A percentile compares a stretch with the other conserved stretches of the same genome.
Conservation (phyloP, 129 eudicot species). For the Scalesia atractyloides region DNA sequence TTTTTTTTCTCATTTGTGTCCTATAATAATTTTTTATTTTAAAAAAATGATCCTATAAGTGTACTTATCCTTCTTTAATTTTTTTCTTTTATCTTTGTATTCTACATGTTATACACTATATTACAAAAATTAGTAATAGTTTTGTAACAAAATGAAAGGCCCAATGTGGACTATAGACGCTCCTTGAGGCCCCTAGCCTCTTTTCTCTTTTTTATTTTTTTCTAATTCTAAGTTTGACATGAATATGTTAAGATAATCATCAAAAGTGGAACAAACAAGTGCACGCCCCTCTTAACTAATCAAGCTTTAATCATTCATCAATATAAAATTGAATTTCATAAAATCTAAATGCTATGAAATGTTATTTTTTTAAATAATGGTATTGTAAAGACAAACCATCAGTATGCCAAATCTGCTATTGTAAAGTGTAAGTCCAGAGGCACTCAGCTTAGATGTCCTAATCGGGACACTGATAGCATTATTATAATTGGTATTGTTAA, state of each 20-base stretch:
- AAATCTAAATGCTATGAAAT: background rate
- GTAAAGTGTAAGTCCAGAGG: too few relatives aligned
- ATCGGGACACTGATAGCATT: too few relatives aligned
- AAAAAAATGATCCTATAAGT: too few relatives aligned
- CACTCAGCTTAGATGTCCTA: too few relatives aligned
- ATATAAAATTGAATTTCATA: background rate
- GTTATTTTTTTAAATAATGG: too few relatives aligned
- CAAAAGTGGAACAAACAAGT: conserved; percentile 23
- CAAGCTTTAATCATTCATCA: background rate
- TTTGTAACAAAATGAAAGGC: conserved; percentile 18
- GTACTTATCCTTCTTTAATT: too few relatives aligned
- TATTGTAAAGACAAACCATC: too few relatives aligned
- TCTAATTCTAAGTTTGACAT: conserved; percentile 35
- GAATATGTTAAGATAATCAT: conserved; percentile 34
- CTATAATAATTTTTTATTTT: background rate
- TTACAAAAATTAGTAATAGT: background rate
- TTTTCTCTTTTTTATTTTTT: conserved; percentile 19
- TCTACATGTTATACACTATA: too few relatives aligned
- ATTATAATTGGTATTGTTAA: too few relatives aligned
- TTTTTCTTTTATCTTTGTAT: too few relatives aligned
- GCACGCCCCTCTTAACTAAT: conserved; percentile 24
- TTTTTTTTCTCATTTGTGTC: conserved; percentile 22
- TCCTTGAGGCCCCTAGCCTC: conserved; percentile 36
- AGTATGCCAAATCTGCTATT: too few relatives aligned
- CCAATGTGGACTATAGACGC: conserved; percentile 35